Evolutionary conservation across 1,284 basidiomycete genomes (phyloP).

Genomic region (Pascua sp.): DNA sequence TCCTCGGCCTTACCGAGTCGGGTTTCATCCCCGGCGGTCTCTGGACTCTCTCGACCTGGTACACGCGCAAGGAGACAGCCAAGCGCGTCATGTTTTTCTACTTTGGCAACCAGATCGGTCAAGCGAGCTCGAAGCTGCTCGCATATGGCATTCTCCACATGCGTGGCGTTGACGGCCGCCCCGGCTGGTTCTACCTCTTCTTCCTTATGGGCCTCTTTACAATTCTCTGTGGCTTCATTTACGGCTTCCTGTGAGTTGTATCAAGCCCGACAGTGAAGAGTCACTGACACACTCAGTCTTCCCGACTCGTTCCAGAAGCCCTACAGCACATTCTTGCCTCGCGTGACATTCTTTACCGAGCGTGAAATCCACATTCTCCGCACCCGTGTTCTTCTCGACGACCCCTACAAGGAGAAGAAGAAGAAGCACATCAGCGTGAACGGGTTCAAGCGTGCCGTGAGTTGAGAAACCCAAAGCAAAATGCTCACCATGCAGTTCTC

Average conservation of each 20-base stretch:
- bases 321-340: slow-evolving; percentile 26
- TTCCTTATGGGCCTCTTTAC: slow-evolving; percentile 30
- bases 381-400: slow-evolving; percentile 32
- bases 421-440: slow-evolving; percentile 23
- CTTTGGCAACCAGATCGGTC: slow-evolving; percentile 28
- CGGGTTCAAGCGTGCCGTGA: slow-evolving; percentile 21
- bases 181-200: slow-evolving; percentile 33
- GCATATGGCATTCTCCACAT: slow-evolving; percentile 34
- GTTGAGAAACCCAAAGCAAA: no score
- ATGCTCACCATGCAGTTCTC: neutral
- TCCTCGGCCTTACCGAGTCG: slow-evolving; percentile 30
- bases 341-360: slow-evolving; percentile 23
- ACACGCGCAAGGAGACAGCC: slow-evolving; percentile 31
- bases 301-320: slow-evolving; percentile 29
- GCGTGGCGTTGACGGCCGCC: slow-evolving; percentile 24
- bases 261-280: no score
- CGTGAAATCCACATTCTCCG: slow-evolving; percentile 37
- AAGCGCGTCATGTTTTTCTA: slow-evolving; percentile 35
- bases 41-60: slow-evolving; percentile 22
- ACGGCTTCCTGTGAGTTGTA: slow-evolving; percentile 12
- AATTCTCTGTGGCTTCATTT: slow-evolving; percentile 28
- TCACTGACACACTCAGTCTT: slow-evolving; percentile 13
- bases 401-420: slow-evolving; percentile 36
- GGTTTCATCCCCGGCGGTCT: slow-evolving; percentile 34
- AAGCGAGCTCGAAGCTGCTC: slow-evolving; percentile 21